These are phyloP conservation scores for Stemphylium lycopersici DNA, from an alignment of 2,329 filamentous ascomycete species.

Conservation along the genomic window DNA sequence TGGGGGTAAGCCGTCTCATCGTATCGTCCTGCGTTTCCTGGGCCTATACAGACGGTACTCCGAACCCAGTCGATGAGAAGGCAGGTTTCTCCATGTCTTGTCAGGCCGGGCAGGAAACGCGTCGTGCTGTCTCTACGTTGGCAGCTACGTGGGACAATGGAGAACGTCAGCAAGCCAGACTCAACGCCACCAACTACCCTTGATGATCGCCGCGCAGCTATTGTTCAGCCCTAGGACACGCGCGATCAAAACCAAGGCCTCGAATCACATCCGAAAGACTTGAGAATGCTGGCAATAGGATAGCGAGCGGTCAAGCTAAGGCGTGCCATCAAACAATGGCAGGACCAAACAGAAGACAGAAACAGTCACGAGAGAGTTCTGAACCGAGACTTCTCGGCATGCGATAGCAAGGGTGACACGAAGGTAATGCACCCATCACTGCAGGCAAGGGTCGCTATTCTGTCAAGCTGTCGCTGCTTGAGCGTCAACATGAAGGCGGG, in stretches of 20 bases:
- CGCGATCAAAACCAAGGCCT: neutral
- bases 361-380: constrained; percentile 14
- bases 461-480: constrained; percentile 22
- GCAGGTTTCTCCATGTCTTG: constrained; percentile 3
- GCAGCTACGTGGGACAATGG: constrained; percentile 21
- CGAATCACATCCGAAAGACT: neutral
- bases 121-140: constrained; percentile 12
- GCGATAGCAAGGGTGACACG: constrained; percentile 22
- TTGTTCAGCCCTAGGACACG: neutral
- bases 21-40: neutral
- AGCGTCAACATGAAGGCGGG: constrained; percentile 23
- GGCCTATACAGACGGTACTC: neutral
- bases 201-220: constrained; percentile 7
- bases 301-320: constrained; percentile 5
- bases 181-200: constrained; percentile 7
- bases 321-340: constrained; percentile 4
- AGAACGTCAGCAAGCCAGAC: constrained; percentile 12
- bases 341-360: constrained; percentile 21
- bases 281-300: neutral
- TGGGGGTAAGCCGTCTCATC: neutral
- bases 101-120: constrained; percentile 6
- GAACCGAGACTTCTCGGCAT: constrained; percentile 13
- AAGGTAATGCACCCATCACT: constrained; percentile 8
- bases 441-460: constrained; percentile 12
- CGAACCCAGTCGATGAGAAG: constrained; percentile 1